Percentiles rank a stretch among this genome's conserved stretches.
Conservation (phyloP, 805 yeast genomes). For the Yamadazyma phyllophila region DNA sequence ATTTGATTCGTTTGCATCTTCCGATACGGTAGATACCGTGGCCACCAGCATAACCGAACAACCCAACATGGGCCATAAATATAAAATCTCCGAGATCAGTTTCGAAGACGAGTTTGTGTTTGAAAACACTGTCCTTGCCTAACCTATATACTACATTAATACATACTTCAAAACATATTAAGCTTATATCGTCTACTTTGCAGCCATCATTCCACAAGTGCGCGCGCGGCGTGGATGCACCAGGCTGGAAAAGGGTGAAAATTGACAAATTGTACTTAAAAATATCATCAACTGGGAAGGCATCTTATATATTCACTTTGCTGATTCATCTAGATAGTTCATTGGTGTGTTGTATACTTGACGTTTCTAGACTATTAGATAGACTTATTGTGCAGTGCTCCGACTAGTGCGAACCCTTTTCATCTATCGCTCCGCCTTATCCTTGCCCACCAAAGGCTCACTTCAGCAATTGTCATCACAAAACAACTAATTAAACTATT, state of each 20-base stretch:
- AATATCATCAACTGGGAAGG: constrained; percentile 1
- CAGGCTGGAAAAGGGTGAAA: constrained; percentile 7
- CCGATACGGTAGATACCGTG: constrained; percentile 5
- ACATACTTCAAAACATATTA: neutral
- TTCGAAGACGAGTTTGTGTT: constrained; percentile 7
- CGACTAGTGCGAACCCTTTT: neutral
- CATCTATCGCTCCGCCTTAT: constrained; percentile 1
- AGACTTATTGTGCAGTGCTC: neutral
- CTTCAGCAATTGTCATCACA: neutral
- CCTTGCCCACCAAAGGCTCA: neutral
- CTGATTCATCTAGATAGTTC: neutral
- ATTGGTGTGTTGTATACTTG: neutral
- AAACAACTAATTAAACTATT: neutral
- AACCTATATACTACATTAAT: neutral
- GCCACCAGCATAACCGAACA: constrained; percentile 6
- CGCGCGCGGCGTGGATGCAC: constrained; percentile 5
- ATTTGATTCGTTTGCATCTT: constrained; percentile 5
- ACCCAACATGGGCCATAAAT: constrained; percentile 1
- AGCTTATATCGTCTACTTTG: neutral
- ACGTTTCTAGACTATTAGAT: neutral
- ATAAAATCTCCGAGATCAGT: constrained; percentile 6
- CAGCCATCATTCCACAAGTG: constrained; percentile 6
- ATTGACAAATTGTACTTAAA: constrained; percentile 4
- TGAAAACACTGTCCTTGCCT: neutral
- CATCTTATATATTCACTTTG: neutral